Percentiles rank a stretch among this genome's conserved stretches.
Evolutionary conservation across 257 asterid genomes (phyloP).

Genomic region (Dorcoceras hygrometricum): DNA sequence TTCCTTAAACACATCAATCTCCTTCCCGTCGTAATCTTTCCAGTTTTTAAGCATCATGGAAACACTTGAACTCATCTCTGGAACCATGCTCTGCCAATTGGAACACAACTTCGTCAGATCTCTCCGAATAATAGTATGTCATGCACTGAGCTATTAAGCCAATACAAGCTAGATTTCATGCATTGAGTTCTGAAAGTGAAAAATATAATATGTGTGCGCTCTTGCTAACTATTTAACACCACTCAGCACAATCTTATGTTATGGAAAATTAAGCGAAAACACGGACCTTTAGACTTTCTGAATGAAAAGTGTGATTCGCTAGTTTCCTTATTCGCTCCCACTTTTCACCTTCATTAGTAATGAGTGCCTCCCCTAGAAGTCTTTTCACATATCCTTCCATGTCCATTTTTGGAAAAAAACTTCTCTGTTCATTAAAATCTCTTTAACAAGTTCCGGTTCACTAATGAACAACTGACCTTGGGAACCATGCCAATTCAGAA

Average conservation of each 20-base stretch:
- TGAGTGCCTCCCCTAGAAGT: conserved; percentile 43
- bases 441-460: conserved; percentile 41
- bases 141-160: not conserved
- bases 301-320: conserved; percentile 55
- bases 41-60: conserved; percentile 38
- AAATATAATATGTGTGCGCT: too few species aligned
- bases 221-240: too few species aligned
- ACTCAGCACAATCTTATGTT: too few species aligned
- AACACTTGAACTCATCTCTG: conserved; percentile 41
- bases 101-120: not conserved
- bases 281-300: conserved; percentile 41
- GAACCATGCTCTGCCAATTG: conserved; percentile 38
- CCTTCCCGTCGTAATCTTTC: conserved; percentile 33
- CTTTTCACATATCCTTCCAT: conserved; percentile 37
- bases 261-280: not conserved
- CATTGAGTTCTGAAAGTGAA: not conserved
- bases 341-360: conserved; percentile 49
- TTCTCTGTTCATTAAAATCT: conserved; percentile 45
- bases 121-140: not conserved
- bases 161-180: not conserved
- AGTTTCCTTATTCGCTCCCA: conserved; percentile 47
- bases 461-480: conserved; percentile 39
- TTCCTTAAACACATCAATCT: conserved; percentile 46
- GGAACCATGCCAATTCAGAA: conserved; percentile 47
- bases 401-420: conserved; percentile 42